Percentiles rank a stretch among this genome's conserved stretches.
phyloP scores from a whole-genome alignment of 2,329 filamentous ascomycete species.

The Cercospora nicotianae region DNA sequence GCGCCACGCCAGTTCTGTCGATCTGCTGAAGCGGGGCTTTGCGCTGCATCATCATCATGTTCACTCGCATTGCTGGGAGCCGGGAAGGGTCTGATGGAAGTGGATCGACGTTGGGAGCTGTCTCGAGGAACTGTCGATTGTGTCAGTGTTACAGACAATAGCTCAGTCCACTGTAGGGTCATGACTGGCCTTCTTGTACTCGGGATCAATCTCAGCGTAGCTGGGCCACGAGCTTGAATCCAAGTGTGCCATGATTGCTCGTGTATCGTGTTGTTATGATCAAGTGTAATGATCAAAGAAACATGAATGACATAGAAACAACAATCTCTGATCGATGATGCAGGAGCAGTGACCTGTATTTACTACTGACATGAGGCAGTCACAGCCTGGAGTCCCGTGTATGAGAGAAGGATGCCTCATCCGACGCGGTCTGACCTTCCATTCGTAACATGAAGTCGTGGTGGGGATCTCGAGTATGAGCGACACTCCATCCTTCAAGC shows the following conservation, averaged over 20 bases:
- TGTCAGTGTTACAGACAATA: neutral
- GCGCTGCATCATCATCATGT: neutral
- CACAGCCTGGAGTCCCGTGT: neutral
- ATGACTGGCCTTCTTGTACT: slow-evolving; percentile 11
- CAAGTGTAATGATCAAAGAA: neutral
- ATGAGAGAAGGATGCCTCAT: neutral
- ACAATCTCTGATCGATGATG: neutral
- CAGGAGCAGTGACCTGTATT: neutral
- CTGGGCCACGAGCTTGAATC: slow-evolving; percentile 10
- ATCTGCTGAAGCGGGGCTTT: neutral
- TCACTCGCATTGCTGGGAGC: neutral
- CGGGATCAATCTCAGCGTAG: slow-evolving; percentile 10
- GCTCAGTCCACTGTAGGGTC: neutral
- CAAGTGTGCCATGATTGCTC: neutral
- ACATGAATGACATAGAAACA: no score
- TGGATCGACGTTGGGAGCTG: neutral
- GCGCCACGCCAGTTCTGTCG: slow-evolving; percentile 5
- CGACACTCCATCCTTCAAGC: neutral
- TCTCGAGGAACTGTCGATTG: slow-evolving; percentile 1
- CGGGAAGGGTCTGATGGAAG: slow-evolving; percentile 7
- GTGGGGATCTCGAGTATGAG: neutral
- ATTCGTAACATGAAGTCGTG: neutral
- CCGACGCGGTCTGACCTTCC: neutral
- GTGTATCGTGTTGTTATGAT: neutral
- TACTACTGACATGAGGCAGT: neutral